Conservation (phyloP, 2,329 filamentous ascomycete species). For the Diplodia scrobiculata region DNA sequence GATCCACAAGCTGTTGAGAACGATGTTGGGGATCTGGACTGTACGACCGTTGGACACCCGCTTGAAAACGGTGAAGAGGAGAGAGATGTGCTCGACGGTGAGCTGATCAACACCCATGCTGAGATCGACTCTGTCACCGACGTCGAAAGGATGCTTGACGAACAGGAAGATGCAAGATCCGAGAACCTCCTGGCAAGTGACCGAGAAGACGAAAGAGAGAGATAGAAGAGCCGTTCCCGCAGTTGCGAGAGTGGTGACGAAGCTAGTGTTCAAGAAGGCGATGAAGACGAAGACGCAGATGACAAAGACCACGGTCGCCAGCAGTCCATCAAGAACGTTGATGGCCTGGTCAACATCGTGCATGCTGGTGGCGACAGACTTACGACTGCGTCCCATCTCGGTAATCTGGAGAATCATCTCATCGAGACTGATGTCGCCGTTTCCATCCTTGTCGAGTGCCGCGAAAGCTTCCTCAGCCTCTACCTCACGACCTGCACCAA, state of each 20-base stretch:
- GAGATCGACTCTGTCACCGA: constrained; percentile 91
- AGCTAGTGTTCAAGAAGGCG: constrained; percentile 83
- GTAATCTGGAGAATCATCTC: constrained; percentile 90
- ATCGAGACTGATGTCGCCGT: constrained; percentile 91
- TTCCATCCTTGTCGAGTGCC: constrained; percentile 79
- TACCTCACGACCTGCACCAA: constrained; percentile 70
- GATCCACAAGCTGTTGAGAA: constrained; percentile 89
- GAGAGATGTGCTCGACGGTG: constrained; percentile 88
- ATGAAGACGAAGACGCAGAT: constrained; percentile 83
- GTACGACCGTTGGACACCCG: constrained; percentile 79
- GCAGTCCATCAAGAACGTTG: constrained; percentile 81
- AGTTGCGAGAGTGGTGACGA: constrained; percentile 81
- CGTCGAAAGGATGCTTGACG: constrained; percentile 96
- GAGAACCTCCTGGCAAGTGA: constrained; percentile 91
- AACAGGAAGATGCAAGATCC: constrained; percentile 98
- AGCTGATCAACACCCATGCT: constrained; percentile 62
- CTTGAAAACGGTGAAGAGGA: constrained; percentile 90
- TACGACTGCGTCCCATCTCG: constrained; percentile 81
- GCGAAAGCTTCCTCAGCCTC: constrained; percentile 86
- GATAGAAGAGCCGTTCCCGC: constrained; percentile 90
- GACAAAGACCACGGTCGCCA: constrained; percentile 78
- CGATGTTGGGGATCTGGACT: constrained; percentile 83
- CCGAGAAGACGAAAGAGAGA: constrained; percentile 93
- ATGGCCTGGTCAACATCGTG: constrained; percentile 96
- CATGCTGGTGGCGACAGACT: constrained; percentile 89